Evolutionary conservation across 2,329 filamentous ascomycete species (phyloP).

Genomic region (Bipolaris victoriae): DNA sequence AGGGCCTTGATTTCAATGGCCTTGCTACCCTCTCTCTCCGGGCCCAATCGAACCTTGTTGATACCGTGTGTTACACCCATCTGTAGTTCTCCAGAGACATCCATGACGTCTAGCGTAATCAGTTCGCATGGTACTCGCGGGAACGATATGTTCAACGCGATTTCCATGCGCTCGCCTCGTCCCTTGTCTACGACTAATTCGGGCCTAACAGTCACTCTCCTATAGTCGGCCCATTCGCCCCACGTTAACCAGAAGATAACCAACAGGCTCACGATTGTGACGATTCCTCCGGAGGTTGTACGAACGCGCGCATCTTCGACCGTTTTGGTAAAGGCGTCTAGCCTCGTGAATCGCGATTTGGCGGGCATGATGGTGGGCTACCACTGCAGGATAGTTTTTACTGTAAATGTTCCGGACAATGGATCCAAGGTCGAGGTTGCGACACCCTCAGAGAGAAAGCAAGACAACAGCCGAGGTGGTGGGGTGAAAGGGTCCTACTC

Average conservation of each 20-base stretch:
- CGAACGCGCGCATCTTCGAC: constrained; percentile 97
- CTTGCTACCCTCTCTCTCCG: constrained; percentile 74
- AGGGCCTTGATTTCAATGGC: constrained; percentile 47
- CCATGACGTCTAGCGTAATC: constrained; percentile 97
- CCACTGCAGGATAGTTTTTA: constrained; percentile 17
- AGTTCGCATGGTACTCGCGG: constrained; percentile 93
- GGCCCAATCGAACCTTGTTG: constrained; percentile 82
- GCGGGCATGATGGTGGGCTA: constrained; percentile 68
- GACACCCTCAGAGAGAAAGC: constrained; percentile 7
- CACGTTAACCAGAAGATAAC: constrained; percentile 87
- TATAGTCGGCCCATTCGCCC: constrained; percentile 96
- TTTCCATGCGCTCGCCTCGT: constrained; percentile 98
- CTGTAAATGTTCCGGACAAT: background rate
- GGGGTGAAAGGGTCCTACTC: constrained; percentile 18
- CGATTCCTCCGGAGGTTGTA: constrained; percentile 92
- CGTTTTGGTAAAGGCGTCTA: constrained; percentile 99
- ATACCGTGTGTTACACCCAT: constrained; percentile 92
- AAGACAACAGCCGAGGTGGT: constrained; percentile 19
- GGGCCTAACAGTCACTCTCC: constrained; percentile 82
- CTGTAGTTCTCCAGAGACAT: constrained; percentile 96
- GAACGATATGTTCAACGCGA: constrained; percentile 96
- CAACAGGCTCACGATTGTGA: constrained; percentile 88
- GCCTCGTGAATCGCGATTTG: constrained; percentile 93
- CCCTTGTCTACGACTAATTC: constrained; percentile 97
- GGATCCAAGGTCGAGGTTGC: constrained; percentile 4